Base-by-base conservation (phyloP, 805 yeast genomes). In the Candida sonorensis region DNA sequence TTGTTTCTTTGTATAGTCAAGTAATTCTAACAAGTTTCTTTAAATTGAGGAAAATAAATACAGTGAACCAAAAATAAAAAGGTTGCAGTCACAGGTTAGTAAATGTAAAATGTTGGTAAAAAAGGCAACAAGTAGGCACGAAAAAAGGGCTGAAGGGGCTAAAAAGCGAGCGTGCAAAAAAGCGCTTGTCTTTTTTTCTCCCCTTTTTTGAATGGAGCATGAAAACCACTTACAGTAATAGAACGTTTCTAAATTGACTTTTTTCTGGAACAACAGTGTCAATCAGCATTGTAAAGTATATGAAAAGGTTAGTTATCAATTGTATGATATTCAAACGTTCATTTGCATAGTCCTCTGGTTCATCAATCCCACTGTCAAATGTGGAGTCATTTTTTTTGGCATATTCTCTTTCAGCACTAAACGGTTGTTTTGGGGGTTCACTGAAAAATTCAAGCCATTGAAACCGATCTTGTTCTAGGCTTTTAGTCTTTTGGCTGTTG, bases 221-320 rank as follows among this genome's bases (percentile, higher is more conserved):
- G 24, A 15, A 23, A 23, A 10, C 4, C 13, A 44, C 54, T 37
- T 44, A 49, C 54, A 50, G 27, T 22, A 50, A 37, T n/a, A 41
- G 27, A 24, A 48, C 17, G 25, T 39, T 50, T 12, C 53, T 38
- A 27, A 41, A 45, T 23, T 35, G 38, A 32, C 53, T 48, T 7
- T 46, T 39, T 14, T 29, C 33, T n/a, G 55, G 55, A 13, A 50
- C 40, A 12, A 35, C 19, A 3, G 36, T 15, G 30, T 48, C 51
- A 10, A 41, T 32, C 5, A 43, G 29, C 37, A 41, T 41, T 6
- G 45, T 30, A 7, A 50, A 18, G n/a, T 36, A 32, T 22, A 45
- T n/a, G 21, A 46, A 26, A 4, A 37, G 14, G 25, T 42, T 38
- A 20, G 38, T 48, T 26, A 46, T 26, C 15, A 47, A 23, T 21